Base-by-base conservation (phyloP, 1,284 basidiomycete species). In the Leccinum solheimii region DNA sequence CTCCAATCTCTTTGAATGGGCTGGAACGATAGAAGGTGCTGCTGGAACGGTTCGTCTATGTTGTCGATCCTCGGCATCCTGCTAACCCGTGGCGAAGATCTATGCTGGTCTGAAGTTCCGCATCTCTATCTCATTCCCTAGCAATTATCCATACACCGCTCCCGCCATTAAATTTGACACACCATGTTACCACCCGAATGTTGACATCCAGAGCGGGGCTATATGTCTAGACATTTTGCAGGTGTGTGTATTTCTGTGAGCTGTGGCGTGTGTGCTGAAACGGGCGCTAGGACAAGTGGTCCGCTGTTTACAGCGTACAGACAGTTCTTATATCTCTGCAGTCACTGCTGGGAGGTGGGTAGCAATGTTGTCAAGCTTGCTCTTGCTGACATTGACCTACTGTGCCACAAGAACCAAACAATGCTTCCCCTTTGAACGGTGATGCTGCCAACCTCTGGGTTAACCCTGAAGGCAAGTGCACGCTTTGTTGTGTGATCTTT, bases 211-310 rank as follows among this genome's bases (percentile, higher is more conserved):
- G 16, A 83, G 86, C 40, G 92, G 92, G 40, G 84, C 90, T 34
- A 94, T 95, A 67, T 95, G 92, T 75, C 80, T 95, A 52, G 92
- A 94, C 70, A 92, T 93, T 68, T 76, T 93, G 51, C 90, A 92
- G 81, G 90, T 86, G 58, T 26, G 78, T 63, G 5, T 62, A 6
- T 36, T 36, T 49, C 26, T 56, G 27, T 16, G 27, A 23, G 58
- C 38, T 38, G 50, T 59, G 11, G 43, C n/a, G 5, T 5, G 49
- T 64, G 52, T 61, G 1, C 61, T 74, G 5, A 75, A 56, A 34
- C 10, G 10, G 51, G 50, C 21, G 55, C 2, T 66, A 95, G 89
- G 92, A 94, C 75, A 91, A 94, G 72, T 95, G 92, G 92, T 92
- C 91, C 11, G 92, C 93, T 9, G 88, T 94, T 2, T 93, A 95